Evolutionary conservation across 768 basidiomycete species (phyloP).

Genomic region (Cyclocybe aegerita): DNA sequence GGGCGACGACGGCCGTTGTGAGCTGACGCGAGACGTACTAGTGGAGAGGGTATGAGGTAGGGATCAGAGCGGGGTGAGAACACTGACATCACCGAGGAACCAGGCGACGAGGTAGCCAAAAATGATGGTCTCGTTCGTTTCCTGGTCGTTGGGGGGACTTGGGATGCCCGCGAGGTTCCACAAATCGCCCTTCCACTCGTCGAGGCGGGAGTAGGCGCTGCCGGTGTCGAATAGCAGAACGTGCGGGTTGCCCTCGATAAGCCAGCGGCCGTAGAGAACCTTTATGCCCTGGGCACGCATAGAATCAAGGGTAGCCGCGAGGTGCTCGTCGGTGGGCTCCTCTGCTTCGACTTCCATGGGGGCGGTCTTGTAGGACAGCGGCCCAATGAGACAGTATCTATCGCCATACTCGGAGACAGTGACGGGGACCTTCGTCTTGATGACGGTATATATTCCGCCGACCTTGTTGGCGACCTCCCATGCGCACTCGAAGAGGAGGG

Average conservation of each 20-base stretch:
- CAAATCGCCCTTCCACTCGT: constrained; percentile 98
- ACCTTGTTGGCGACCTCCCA: constrained; percentile 99
- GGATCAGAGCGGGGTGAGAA: constrained; percentile 7
- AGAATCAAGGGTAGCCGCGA: constrained; percentile 70
- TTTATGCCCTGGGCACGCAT: constrained; percentile 94
- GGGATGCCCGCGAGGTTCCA: constrained; percentile 99
- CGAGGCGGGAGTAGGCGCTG: constrained; percentile 80
- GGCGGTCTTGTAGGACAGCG: constrained; percentile 97
- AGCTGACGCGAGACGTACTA: constrained; percentile 84
- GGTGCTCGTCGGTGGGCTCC: constrained; percentile 80
- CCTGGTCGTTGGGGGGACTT: constrained; percentile 92
- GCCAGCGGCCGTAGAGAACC: constrained; percentile 94
- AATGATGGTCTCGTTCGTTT: constrained; percentile 97
- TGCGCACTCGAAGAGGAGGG: constrained; percentile 90
- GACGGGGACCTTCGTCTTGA: constrained; percentile 99
- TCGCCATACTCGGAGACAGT: constrained; percentile 95
- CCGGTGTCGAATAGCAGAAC: constrained; percentile 97
- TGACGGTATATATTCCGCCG: constrained; percentile 99
- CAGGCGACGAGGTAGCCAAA: constrained; percentile 98
- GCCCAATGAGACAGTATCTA: constrained; percentile 94
- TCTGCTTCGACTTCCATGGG: constrained; percentile 98
- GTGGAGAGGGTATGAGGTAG: constrained; percentile 5
- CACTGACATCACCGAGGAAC: constrained; percentile 95
- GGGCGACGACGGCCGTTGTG: constrained; percentile 86
- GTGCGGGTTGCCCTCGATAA: constrained; percentile 94